Conservation (phyloP, 805 yeast species). For the Lipomyces yamadae region DNA sequence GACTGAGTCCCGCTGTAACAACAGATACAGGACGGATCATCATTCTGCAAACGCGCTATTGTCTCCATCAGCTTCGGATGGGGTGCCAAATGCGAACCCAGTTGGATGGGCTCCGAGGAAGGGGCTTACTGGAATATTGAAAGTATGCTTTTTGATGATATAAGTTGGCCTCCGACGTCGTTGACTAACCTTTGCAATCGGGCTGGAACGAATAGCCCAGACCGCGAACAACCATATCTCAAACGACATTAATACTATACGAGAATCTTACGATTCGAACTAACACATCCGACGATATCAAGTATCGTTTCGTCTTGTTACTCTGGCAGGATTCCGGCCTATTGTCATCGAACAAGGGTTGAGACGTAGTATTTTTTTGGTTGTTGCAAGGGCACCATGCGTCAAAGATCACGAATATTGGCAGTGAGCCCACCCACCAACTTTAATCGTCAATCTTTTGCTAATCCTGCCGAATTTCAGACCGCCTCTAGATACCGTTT, state of each 20-base stretch:
- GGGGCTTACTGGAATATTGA: too few relatives aligned
- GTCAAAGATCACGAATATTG: not conserved
- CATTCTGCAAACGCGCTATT: too few relatives aligned
- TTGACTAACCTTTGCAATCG: not conserved
- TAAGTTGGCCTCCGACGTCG: too few relatives aligned
- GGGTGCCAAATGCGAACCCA: too few relatives aligned
- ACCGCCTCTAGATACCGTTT: not conserved
- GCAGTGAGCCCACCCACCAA: not conserved
- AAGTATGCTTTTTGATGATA: too few relatives aligned
- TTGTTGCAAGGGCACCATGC: not conserved
- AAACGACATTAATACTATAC: not conserved
- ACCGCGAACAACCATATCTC: not conserved
- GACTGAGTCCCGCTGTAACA: too few relatives aligned
- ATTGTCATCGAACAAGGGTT: not conserved
- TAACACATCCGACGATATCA: not conserved
- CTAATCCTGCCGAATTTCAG: not conserved
- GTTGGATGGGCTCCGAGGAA: too few relatives aligned
- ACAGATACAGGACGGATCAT: too few relatives aligned
- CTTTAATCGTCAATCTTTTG: not conserved
- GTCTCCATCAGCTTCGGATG: too few relatives aligned
- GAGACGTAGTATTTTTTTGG: not conserved
- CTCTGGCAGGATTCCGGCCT: not conserved
- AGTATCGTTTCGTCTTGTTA: not conserved
- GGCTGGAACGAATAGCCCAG: not conserved
- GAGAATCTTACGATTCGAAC: not conserved